Evolutionary conservation across 306 rosid genomes (phyloP), one percentile per base, ranked within the genome.

Genomic region (Purshia tridentata): DNA sequence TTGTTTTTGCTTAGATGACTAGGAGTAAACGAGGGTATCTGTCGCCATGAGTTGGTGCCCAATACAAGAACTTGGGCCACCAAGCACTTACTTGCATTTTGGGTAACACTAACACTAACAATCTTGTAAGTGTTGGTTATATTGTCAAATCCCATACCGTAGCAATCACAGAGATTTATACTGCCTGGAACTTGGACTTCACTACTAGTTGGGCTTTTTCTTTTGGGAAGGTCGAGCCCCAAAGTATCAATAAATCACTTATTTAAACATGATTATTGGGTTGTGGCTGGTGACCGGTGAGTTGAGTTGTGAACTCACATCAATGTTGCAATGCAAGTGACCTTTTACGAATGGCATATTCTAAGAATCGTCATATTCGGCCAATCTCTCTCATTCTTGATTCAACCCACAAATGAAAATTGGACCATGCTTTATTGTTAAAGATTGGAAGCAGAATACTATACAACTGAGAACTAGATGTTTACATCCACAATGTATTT

Each of bases 21-120:
- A 35, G 65, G 65, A 59, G 65, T 45, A n/a, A 59, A 7, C 13
- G 65, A 59, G 65, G 44, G 18, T 6, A 59, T 59, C 65, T 59
- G 19, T 6, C 7, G 35, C 45, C 65, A 59, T 29, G 65, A 29
- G 35, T 2, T 56, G 1, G 61, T 56, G 14, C 61, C 61, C 39
- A 22, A 4, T 56, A 55, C 39, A 55, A 55, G 39, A 56, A 56
- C 6, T 16, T 56, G 61, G 4, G 39, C 7, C 4, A 22, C 35
- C 29, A 0, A 0, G 6, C 9, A 10, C 59, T 54, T 19, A 6
- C 9, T 6, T 4, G 9, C 4, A 53, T n/a, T 53, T 3, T 3
- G 8, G 58, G 58, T n/a, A 56, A 20, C 39, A 9, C 39, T n/a
- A 56, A 20, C 39, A 9, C 39, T 39, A 56, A 56, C 39, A 4